phyloP scores from a whole-genome alignment of 768 basidiomycete genomes.

The Cystobasidiopsis lactophilus region DNA sequence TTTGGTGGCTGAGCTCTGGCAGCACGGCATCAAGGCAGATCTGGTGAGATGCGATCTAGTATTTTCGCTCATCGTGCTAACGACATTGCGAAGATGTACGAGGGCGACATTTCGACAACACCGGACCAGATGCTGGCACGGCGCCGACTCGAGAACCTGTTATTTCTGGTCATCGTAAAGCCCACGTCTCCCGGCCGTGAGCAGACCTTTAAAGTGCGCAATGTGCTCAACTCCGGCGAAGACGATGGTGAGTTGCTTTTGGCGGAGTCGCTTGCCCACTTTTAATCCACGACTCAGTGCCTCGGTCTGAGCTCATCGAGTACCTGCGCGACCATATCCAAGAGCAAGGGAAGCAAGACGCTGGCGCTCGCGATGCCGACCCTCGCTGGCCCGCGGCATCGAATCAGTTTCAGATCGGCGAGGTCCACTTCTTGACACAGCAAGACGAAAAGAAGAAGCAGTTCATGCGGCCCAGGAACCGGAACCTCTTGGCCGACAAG shows the following conservation, averaged over 20 bases:
- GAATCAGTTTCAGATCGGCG: not conserved
- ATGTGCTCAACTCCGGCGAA: slow-evolving; percentile 9
- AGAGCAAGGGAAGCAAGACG: no score
- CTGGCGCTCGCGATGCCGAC: no score
- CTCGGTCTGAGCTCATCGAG: slow-evolving; percentile 9
- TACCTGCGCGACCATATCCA: slow-evolving; percentile 14
- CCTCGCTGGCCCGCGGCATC: not conserved
- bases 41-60: slow-evolving; percentile 12
- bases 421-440: not conserved
- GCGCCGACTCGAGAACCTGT: slow-evolving; percentile 20
- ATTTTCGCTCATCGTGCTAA: not conserved
- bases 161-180: slow-evolving; percentile 19
- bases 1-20: slow-evolving; percentile 21
- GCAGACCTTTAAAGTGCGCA: slow-evolving; percentile 13
- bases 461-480: not conserved
- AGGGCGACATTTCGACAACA: slow-evolving; percentile 8
- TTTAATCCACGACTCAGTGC: slow-evolving; percentile 1
- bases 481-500: not conserved
- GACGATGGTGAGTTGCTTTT: slow-evolving; percentile 8
- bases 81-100: slow-evolving; percentile 13
- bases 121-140: slow-evolving; percentile 19
- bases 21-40: slow-evolving; percentile 18
- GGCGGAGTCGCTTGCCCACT: no score
- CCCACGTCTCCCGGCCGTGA: slow-evolving; percentile 7
- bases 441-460: slow-evolving; percentile 1